Evolutionary conservation across 2,329 filamentous ascomycete genomes (phyloP).

Genomic region (Monilinia polystroma): DNA sequence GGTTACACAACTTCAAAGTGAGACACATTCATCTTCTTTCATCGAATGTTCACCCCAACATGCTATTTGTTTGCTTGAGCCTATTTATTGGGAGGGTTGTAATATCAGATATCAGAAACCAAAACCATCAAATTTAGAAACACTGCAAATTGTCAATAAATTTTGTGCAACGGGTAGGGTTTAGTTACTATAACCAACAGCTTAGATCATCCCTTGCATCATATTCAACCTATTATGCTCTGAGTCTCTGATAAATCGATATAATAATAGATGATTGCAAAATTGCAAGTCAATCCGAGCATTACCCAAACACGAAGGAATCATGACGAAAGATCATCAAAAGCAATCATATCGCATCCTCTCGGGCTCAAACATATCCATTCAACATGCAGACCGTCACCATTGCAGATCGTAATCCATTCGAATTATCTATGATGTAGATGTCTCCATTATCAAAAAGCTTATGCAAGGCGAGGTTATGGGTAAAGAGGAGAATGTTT

Average conservation of each 20-base stretch:
- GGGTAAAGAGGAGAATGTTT: not conserved
- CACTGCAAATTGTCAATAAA: not conserved
- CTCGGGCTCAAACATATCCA: too few species aligned
- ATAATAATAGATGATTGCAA: too few species aligned
- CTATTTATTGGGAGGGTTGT: not conserved
- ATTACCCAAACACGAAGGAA: not conserved
- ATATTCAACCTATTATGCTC: not conserved
- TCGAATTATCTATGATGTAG: not conserved
- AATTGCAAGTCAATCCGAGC: not conserved
- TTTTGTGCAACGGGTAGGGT: not conserved
- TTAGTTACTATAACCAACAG: not conserved
- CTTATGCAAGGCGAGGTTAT: not conserved
- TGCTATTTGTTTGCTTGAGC: not conserved
- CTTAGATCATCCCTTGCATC: not conserved
- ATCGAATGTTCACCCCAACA: too few species aligned
- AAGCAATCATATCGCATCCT: not conserved
- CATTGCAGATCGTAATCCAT: not conserved
- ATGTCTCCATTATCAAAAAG: not conserved
- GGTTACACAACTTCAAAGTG: not conserved
- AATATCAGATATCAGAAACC: not conserved
- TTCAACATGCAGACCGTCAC: not conserved
- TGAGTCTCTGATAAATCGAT: too few species aligned
- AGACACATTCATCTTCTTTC: conserved; percentile 11
- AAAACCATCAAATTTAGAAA: not conserved
- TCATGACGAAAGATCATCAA: not conserved